Percentiles rank a stretch among this genome's conserved stretches.
Conservation (phyloP, 208 protist species). For the Crithidia fasciculata region DNA sequence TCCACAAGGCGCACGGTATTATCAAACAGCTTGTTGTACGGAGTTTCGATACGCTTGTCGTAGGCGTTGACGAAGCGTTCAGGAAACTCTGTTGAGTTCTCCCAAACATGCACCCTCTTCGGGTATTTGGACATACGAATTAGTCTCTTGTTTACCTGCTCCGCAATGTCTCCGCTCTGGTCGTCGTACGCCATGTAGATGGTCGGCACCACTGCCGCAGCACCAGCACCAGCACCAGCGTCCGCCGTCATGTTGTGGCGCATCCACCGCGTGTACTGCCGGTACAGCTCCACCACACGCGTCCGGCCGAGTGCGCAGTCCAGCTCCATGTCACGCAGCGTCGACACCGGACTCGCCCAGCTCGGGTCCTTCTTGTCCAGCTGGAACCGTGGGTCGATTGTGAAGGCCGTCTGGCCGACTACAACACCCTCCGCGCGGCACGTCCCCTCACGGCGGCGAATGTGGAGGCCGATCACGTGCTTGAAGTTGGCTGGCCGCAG, state of each 20-base stretch:
- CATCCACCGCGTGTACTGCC: slow-evolving; percentile 6
- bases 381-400: neutral
- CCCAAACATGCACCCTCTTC: neutral
- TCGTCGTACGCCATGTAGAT: slow-evolving; percentile 6
- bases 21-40: neutral
- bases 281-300: neutral
- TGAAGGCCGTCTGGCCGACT: neutral
- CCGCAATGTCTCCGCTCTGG: neutral
- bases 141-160: neutral
- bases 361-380: neutral
- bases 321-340: neutral
- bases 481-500: slow-evolving; percentile 7
- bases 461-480: slow-evolving; percentile 9
- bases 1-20: neutral
- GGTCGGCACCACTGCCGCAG: neutral
- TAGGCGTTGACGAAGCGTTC: neutral
- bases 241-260: neutral
- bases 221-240: neutral
- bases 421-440: neutral
- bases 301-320: neutral
- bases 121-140: neutral
- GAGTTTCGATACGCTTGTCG: neutral
- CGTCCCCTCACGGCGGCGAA: slow-evolving; percentile 2
- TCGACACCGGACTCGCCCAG: slow-evolving; percentile 7
- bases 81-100: neutral